A percentile compares a stretch with the other conserved stretches of the same genome.
phyloP scores from a whole-genome alignment of 1,284 basidiomycete species.

The Papiliotrema terrestris region DNA sequence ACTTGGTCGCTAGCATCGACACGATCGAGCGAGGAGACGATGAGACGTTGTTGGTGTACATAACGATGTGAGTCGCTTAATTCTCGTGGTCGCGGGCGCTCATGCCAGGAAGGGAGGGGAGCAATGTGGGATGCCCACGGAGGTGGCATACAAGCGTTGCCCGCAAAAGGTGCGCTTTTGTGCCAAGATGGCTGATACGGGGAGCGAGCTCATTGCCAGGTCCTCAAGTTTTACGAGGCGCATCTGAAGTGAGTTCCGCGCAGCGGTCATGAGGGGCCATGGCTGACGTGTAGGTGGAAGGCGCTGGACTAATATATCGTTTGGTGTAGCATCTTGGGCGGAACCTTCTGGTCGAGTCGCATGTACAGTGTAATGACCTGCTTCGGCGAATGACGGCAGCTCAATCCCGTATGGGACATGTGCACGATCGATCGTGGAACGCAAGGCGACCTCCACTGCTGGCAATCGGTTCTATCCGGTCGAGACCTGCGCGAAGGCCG shows the following conservation, averaged over 20 bases:
- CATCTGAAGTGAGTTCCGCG: constrained; percentile 37
- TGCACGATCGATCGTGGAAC: too few species aligned
- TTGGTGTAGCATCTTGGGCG: background rate
- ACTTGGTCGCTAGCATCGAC: constrained; percentile 36
- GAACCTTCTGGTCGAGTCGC: too few species aligned
- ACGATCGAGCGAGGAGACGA: constrained; percentile 36
- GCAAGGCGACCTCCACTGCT: too few species aligned
- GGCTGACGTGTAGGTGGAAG: background rate
- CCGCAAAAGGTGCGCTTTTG: constrained; percentile 33
- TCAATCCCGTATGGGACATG: too few species aligned
- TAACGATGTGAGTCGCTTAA: constrained; percentile 42
- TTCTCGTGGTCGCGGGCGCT: background rate
- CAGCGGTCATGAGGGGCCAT: background rate
- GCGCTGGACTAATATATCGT: background rate
- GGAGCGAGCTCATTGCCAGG: constrained; percentile 19
- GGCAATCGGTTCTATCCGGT: too few species aligned
- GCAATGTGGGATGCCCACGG: constrained; percentile 22
- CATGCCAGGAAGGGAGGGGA: constrained; percentile 36
- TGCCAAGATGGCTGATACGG: background rate
- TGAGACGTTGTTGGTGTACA: constrained; percentile 31
- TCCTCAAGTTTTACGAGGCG: constrained; percentile 45
- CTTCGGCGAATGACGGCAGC: too few species aligned
- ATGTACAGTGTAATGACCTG: too few species aligned
- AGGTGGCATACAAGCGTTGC: constrained; percentile 36
- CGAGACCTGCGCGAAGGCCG: too few species aligned